A percentile compares a stretch with the other conserved stretches of the same genome.
These are phyloP conservation scores for Coleophoma cylindrospora DNA, from an alignment of 2,329 filamentous ascomycete genomes.

Conservation along the genomic window DNA sequence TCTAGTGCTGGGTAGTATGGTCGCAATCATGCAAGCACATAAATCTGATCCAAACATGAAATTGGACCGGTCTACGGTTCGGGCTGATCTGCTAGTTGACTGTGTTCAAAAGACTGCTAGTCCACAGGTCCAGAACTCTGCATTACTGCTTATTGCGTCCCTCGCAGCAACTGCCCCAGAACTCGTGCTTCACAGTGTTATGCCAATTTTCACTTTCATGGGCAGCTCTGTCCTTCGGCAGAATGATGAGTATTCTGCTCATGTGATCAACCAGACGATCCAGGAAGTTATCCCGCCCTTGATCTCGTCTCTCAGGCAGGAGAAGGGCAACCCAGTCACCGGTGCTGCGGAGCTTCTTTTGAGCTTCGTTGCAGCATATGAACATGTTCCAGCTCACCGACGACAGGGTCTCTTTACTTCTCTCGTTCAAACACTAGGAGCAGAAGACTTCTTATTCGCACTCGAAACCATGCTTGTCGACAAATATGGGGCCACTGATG, in stretches of 20 bases:
- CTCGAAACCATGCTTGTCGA: constrained; percentile 88
- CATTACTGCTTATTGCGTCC: constrained; percentile 80
- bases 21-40: constrained; percentile 77
- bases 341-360: constrained; percentile 87
- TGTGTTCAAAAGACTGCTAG: constrained; percentile 89
- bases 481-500: constrained; percentile 73
- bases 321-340: constrained; percentile 70
- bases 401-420: constrained; percentile 79
- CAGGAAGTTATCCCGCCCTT: constrained; percentile 90
- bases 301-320: constrained; percentile 77
- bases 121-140: constrained; percentile 89
- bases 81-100: constrained; percentile 87
- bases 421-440: constrained; percentile 77
- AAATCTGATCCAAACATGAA: constrained; percentile 55
- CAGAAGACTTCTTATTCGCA: constrained; percentile 82
- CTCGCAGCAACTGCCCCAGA: constrained; percentile 86
- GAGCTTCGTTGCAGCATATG: constrained; percentile 93
- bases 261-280: constrained; percentile 93
- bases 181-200: constrained; percentile 90
- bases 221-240: constrained; percentile 85
- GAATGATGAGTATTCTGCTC: constrained; percentile 93
- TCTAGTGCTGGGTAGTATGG: constrained; percentile 73
- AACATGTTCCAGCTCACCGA: constrained; percentile 87
- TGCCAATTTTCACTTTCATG: constrained; percentile 99
- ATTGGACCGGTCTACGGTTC: constrained; percentile 74